Evolutionary conservation across 176 grass and related monocot genomes (phyloP).

Genomic region (Triticum turgidum): DNA sequence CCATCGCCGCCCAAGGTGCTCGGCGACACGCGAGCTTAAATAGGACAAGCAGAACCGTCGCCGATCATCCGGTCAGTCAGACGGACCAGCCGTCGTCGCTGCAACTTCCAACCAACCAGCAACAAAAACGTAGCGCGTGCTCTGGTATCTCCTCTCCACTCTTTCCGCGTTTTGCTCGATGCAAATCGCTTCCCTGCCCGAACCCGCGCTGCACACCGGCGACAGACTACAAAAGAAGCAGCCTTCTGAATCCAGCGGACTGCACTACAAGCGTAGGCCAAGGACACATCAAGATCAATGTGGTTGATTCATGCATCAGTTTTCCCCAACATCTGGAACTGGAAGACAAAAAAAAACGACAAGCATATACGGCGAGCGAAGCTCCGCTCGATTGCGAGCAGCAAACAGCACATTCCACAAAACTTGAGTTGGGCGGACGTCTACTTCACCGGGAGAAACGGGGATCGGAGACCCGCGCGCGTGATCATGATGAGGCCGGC

Average conservation of each 20-base stretch:
- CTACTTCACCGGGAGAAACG: too few species aligned
- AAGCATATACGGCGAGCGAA: background rate
- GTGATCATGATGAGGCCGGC: slow-evolving; percentile 55
- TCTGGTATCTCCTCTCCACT: background rate
- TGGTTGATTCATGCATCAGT: background rate
- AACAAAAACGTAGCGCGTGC: background rate
- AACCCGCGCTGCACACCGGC: too few species aligned
- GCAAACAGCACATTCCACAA: background rate
- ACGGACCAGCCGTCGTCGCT: too few species aligned
- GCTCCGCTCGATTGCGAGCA: background rate
- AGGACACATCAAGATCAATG: background rate
- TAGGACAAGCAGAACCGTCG: too few species aligned
- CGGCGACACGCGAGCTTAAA: too few species aligned
- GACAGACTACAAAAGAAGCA: background rate
- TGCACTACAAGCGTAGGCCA: too few species aligned
- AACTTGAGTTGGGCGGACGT: background rate
- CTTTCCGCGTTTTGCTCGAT: background rate
- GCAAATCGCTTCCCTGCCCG: background rate
- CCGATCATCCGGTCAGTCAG: too few species aligned
- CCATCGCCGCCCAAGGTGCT: too few species aligned
- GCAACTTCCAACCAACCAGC: background rate
- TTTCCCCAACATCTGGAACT: background rate
- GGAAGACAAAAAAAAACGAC: background rate
- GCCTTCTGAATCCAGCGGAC: too few species aligned
- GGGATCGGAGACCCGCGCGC: background rate